Percentiles rank a stretch among this genome's conserved stretches.
Evolutionary conservation across 768 basidiomycete species (phyloP).

Genomic region (Tylopilus felleus): DNA sequence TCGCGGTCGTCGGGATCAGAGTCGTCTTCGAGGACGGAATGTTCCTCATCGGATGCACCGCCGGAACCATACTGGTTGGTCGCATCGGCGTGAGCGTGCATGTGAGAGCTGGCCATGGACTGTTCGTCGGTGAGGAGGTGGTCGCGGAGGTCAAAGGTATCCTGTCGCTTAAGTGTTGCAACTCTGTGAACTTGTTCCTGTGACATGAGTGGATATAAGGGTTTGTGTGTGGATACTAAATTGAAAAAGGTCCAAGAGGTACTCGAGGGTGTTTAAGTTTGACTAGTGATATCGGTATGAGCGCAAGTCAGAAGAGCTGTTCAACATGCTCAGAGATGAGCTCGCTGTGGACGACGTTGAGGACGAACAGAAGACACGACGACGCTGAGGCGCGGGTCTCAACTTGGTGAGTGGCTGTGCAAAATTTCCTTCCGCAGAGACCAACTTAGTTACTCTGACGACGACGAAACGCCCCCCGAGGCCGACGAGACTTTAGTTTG

Average conservation of each 20-base stretch:
- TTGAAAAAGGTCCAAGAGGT: neutral
- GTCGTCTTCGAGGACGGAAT: conserved; percentile 84
- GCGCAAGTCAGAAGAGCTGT: neutral
- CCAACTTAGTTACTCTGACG: neutral
- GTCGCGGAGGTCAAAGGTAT: conserved; percentile 72
- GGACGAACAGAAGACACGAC: neutral
- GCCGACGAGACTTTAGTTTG: too few relatives aligned
- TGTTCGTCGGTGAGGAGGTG: conserved; percentile 55
- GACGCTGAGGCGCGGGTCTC: too few relatives aligned
- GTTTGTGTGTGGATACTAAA: conserved; percentile 1
- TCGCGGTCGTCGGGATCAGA: conserved; percentile 72
- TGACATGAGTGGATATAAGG: conserved; percentile 20
- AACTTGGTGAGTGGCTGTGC: conserved; percentile 18
- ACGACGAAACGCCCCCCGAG: too few relatives aligned
- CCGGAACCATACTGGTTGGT: conserved; percentile 34
- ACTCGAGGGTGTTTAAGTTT: neutral
- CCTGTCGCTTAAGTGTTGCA: conserved; percentile 40
- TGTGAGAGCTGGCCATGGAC: conserved; percentile 43
- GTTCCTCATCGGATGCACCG: conserved; percentile 65
- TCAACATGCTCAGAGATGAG: conserved; percentile 21
- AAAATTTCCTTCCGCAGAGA: neutral
- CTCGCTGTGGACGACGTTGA: conserved; percentile 9
- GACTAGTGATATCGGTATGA: neutral
- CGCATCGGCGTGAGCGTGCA: conserved; percentile 47
- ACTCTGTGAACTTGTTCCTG: conserved; percentile 24